A percentile compares a stretch with the other conserved stretches of the same genome.
Evolutionary conservation across 2,329 filamentous ascomycete species (phyloP).

Genomic region (Teratosphaeria pseudoeucalypti): DNA sequence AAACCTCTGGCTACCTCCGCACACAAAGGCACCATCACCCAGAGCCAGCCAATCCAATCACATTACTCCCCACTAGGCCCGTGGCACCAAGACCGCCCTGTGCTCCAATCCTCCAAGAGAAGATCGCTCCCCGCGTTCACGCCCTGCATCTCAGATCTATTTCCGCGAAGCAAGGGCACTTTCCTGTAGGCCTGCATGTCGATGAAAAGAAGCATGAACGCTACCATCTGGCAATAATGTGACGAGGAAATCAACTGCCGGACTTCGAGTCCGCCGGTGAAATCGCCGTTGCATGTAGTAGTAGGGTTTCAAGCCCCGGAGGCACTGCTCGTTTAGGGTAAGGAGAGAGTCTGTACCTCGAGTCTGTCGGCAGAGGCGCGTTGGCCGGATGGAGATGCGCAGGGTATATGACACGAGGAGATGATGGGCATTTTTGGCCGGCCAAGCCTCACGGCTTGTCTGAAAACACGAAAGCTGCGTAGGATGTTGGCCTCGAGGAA

Average conservation of each 20-base stretch:
- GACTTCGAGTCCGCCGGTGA: neutral
- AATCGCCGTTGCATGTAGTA: neutral
- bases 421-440: too few species aligned
- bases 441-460: too few species aligned
- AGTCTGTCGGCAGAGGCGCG: neutral
- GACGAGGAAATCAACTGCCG: neutral
- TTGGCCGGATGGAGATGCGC: neutral
- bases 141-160: neutral
- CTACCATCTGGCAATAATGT: neutral
- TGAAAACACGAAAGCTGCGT: too few species aligned
- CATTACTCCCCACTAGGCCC: neutral
- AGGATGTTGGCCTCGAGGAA: too few species aligned
- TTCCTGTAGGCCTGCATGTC: neutral
- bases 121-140: neutral
- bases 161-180: neutral
- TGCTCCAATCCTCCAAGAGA: neutral
- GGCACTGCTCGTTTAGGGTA: neutral
- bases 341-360: neutral
- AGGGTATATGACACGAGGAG: neutral
- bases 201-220: neutral
- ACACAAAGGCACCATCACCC: neutral
- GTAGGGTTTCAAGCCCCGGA: neutral
- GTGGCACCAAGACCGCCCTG: neutral
- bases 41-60: neutral
- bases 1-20: neutral